Conservation (phyloP, 441 rosid species). For the Gossypium trilobum region DNA sequence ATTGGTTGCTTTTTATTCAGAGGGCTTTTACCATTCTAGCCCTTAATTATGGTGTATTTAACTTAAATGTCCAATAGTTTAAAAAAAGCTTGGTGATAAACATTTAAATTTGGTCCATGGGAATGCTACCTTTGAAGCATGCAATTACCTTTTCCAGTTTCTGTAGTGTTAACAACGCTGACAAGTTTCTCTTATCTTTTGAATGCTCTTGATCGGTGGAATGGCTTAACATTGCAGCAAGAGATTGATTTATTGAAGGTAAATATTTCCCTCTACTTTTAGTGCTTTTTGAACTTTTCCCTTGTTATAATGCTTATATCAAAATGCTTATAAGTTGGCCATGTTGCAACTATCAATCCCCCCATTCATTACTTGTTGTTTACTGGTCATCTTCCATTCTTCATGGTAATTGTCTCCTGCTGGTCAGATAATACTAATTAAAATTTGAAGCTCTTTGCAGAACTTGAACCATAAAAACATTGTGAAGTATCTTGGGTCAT, state of each 20-base stretch:
- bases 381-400: not conserved
- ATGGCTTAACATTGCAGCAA: slow-evolving; percentile 49
- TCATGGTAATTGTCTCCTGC: not conserved
- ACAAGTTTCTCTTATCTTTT: slow-evolving; percentile 29
- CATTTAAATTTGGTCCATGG: not conserved
- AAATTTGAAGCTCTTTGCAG: slow-evolving; percentile 34
- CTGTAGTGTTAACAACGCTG: slow-evolving; percentile 22
- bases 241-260: slow-evolving; percentile 98
- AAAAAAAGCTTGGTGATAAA: not conserved
- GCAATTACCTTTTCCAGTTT: not conserved
- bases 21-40: not conserved
- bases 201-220: slow-evolving; percentile 27
- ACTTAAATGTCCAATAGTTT: not conserved
- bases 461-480: slow-evolving; percentile 96
- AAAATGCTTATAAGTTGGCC: not conserved
- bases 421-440: slow-evolving; percentile 7
- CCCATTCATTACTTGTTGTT: not conserved
- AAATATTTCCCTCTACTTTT: slow-evolving; percentile 3
- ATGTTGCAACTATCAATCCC: not conserved
- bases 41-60: not conserved
- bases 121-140: not conserved
- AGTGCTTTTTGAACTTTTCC: not conserved
- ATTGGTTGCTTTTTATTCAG: not conserved
- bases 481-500: slow-evolving; percentile 92
- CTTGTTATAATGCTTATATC: not conserved